Evolutionary conservation across 2,329 filamentous ascomycete genomes (phyloP).

Genomic region (Fusarium pseudocircinatum): DNA sequence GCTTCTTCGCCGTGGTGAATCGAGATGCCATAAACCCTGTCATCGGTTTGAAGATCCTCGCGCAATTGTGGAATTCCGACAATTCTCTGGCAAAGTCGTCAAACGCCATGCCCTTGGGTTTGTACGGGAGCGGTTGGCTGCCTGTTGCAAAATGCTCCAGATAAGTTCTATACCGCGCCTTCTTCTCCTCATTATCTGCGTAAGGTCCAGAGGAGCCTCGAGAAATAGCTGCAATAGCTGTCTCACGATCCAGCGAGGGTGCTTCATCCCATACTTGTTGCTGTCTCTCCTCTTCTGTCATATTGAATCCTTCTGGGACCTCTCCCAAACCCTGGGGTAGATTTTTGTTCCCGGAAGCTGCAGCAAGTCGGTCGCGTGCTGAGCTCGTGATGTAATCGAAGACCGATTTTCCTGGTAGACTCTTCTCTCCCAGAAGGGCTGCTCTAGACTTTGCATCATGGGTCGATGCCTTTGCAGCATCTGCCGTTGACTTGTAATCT

Average conservation of each 20-base stretch:
- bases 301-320: slow-evolving; percentile 70
- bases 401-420: slow-evolving; percentile 88
- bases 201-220: slow-evolving; percentile 78
- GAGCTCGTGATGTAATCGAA: slow-evolving; percentile 90
- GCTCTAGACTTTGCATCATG: slow-evolving; percentile 82
- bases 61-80: slow-evolving; percentile 74
- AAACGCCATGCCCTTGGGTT: slow-evolving; percentile 56
- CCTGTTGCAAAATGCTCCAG: slow-evolving; percentile 75
- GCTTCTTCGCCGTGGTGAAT: slow-evolving; percentile 78
- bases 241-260: slow-evolving; percentile 72
- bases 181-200: slow-evolving; percentile 81
- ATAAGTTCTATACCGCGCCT: slow-evolving; percentile 81
- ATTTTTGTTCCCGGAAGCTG: slow-evolving; percentile 77
- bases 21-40: slow-evolving; percentile 92
- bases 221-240: slow-evolving; percentile 73
- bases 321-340: slow-evolving; percentile 83
- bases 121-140: slow-evolving; percentile 60
- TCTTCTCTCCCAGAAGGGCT: slow-evolving; percentile 79
- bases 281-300: slow-evolving; percentile 70
- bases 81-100: slow-evolving; percentile 86
- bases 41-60: slow-evolving; percentile 86
- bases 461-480: slow-evolving; percentile 79
- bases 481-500: slow-evolving; percentile 72
- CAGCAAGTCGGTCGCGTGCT: slow-evolving; percentile 78
- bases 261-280: slow-evolving; percentile 67